These are phyloP conservation scores for Penicillium paradoxum DNA, from an alignment of 495 filamentous ascomycete genomes.

Conservation along the genomic window DNA sequence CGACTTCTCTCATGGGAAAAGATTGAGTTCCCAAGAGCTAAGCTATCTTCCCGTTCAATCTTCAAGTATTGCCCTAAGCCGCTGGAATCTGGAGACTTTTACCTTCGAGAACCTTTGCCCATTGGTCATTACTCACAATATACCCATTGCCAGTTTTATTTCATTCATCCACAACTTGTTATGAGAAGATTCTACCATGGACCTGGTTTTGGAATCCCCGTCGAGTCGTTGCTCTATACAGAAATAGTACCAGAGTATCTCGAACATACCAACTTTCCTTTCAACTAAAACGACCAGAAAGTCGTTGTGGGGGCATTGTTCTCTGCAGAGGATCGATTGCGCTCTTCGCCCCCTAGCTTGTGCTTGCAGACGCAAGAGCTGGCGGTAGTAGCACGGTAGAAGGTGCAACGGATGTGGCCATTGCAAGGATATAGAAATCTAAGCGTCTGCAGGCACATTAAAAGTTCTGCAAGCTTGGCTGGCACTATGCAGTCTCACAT, in stretches of 20 bases:
- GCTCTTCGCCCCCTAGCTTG: not conserved
- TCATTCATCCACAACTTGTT: slow-evolving; percentile 1
- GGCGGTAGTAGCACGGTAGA: not conserved
- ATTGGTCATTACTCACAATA: not conserved
- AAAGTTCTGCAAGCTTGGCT: no score
- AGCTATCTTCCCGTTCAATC: not conserved
- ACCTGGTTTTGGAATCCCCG: not conserved
- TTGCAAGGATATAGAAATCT: not conserved
- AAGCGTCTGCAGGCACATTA: not conserved
- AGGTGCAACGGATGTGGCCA: not conserved
- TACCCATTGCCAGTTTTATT: not conserved
- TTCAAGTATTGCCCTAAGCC: no score
- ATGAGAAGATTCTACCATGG: slow-evolving; percentile 4
- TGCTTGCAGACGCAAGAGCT: not conserved
- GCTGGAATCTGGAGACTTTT: not conserved
- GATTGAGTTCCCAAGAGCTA: not conserved
- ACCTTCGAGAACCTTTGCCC: not conserved
- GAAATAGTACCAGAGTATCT: not conserved
- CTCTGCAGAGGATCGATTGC: not conserved
- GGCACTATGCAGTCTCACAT: not conserved
- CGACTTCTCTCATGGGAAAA: not conserved
- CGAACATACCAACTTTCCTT: no score
- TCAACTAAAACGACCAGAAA: not conserved
- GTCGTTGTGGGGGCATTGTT: not conserved
- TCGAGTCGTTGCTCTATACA: slow-evolving; percentile 1